These are phyloP conservation scores for Microstroma glucosiphilum DNA, from an alignment of 1,284 basidiomycete genomes.

Conservation along the genomic window DNA sequence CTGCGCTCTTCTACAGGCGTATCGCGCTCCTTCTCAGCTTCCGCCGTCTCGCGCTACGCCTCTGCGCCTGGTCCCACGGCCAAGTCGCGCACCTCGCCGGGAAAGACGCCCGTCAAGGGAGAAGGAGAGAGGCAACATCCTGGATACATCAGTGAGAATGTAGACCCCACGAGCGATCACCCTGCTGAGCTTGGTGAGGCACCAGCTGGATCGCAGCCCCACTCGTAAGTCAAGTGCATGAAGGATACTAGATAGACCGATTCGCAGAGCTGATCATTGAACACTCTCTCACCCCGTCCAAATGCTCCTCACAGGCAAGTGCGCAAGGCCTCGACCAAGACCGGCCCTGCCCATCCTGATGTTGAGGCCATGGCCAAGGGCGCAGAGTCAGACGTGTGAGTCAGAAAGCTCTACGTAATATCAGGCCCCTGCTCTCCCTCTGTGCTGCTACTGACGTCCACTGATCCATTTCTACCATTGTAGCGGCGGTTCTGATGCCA, in stretches of 20 bases:
- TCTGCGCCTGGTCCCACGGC: slow-evolving; percentile 8
- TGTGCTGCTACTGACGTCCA: no score
- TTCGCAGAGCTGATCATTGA: no score
- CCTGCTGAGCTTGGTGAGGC: slow-evolving; percentile 19
- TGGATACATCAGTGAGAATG: slow-evolving; percentile 25
- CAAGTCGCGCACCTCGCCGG: slow-evolving; percentile 18
- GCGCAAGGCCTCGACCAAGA: slow-evolving; percentile 19
- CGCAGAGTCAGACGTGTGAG: slow-evolving; percentile 15
- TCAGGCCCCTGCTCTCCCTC: no score
- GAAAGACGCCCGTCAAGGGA: slow-evolving; percentile 14
- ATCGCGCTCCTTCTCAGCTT: no score
- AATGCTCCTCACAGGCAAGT: slow-evolving; percentile 14
- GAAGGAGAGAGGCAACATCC: slow-evolving; percentile 18
- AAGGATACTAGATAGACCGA: no score
- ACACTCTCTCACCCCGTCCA: not conserved
- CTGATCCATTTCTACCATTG: no score
- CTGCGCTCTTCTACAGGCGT: no score
- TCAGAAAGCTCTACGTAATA: no score
- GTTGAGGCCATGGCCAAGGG: slow-evolving; percentile 28
- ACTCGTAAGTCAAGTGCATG: no score
- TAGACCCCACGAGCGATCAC: slow-evolving; percentile 20
- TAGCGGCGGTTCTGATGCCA: slow-evolving; percentile 22
- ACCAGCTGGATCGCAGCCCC: no score
- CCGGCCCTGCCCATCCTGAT: slow-evolving; percentile 19
- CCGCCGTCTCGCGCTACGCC: no score